Conservation (phyloP, 495 filamentous ascomycete genomes). For the Aspergillus bertholletiae region DNA sequence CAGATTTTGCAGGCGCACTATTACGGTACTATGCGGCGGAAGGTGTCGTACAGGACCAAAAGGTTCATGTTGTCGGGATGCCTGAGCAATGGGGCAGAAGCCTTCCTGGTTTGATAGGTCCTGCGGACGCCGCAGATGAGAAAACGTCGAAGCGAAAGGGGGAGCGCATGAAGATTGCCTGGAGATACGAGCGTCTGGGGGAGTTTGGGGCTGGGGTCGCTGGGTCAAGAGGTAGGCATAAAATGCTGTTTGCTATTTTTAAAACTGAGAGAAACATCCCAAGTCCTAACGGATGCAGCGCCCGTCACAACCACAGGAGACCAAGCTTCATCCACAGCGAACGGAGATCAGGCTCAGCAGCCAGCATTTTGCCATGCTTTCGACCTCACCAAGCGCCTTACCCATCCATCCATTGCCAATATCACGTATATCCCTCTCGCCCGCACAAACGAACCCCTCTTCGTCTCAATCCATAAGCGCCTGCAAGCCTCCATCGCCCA, state of each 20-base stretch:
- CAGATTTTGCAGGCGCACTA: constrained; percentile 84
- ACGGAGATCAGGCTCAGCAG: constrained; percentile 17
- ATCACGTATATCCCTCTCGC: constrained; percentile 56
- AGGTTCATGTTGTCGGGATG: constrained; percentile 78
- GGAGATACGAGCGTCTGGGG: constrained; percentile 88
- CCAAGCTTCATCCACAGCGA: constrained; percentile 18
- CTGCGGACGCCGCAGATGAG: constrained; percentile 43
- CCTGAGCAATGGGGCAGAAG: constrained; percentile 76
- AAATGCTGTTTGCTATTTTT: no score
- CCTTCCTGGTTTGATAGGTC: constrained; percentile 68
- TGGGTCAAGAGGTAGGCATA: constrained; percentile 53
- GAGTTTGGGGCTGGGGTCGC: constrained; percentile 53
- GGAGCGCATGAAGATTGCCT: constrained; percentile 97
- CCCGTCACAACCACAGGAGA: constrained; percentile 24
- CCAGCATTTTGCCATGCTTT: constrained; percentile 80
- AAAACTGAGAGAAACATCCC: neutral
- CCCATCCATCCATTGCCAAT: constrained; percentile 50
- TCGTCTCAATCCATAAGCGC: constrained; percentile 58
- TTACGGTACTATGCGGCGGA: constrained; percentile 90
- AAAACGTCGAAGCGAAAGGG: constrained; percentile 37
- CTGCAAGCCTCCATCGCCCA: constrained; percentile 55
- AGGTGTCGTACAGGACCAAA: constrained; percentile 87
- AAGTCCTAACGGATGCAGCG: constrained; percentile 21
- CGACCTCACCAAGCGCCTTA: constrained; percentile 82
- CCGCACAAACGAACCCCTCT: constrained; percentile 55